phyloP scores from a whole-genome alignment of 305 asterid genomes.

The Fraxinus baroniana region DNA sequence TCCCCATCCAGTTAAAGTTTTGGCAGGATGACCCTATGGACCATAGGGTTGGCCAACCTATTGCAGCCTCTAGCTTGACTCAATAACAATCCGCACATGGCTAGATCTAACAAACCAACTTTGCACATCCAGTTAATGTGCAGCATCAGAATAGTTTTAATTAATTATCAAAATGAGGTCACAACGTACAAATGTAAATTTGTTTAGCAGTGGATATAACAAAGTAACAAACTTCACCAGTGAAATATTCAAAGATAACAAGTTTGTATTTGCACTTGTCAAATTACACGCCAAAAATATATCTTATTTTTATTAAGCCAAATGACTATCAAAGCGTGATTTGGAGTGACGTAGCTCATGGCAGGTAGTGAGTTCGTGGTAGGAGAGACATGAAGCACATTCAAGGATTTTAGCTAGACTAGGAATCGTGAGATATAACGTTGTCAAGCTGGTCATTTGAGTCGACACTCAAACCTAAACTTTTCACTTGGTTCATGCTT shows the following conservation, averaged over 20 bases:
- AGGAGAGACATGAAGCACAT: background rate
- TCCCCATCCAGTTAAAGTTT: background rate
- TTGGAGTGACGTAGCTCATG: background rate
- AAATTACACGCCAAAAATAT: background rate
- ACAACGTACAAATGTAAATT: background rate
- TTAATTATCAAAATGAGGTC: background rate
- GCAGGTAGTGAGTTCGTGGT: background rate
- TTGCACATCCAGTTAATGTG: background rate
- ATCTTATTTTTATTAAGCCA: background rate
- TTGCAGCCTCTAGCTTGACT: background rate
- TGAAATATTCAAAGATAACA: background rate
- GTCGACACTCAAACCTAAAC: slow-evolving; percentile 80
- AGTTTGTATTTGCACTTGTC: background rate
- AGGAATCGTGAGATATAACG: background rate
- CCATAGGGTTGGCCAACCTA: background rate
- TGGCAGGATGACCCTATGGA: background rate
- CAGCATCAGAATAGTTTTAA: background rate
- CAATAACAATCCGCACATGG: background rate
- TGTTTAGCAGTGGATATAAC: background rate
- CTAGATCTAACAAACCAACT: background rate
- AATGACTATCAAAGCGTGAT: background rate
- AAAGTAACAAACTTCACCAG: background rate
- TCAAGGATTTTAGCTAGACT: background rate
- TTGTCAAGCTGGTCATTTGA: slow-evolving; percentile 29
- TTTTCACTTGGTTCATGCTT: slow-evolving; percentile 68